Percentiles rank a stretch among this genome's conserved stretches.
Conservation (phyloP, 805 yeast genomes). For the Yarrowia osloensis region DNA sequence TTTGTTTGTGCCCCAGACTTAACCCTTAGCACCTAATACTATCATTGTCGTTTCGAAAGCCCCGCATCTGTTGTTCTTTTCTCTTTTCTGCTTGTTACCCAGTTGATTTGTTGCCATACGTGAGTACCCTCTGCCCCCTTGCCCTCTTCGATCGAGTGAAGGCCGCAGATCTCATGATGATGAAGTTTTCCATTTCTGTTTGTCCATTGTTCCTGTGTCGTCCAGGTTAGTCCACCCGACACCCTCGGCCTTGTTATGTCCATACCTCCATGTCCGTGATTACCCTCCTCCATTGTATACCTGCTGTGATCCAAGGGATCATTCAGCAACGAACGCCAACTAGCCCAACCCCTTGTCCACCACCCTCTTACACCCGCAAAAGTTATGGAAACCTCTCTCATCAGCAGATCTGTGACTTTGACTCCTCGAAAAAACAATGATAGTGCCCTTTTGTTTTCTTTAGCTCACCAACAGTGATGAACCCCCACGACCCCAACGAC, state of each 20-base stretch:
- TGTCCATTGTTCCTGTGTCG: not conserved
- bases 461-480: conserved; percentile 22
- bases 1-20: not conserved
- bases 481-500: not conserved
- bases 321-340: too few relatives aligned
- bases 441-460: not conserved
- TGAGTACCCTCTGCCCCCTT: not conserved
- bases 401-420: conserved; percentile 12
- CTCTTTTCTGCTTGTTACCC: not conserved
- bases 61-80: not conserved
- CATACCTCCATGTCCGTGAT: not conserved
- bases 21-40: conserved; percentile 21
- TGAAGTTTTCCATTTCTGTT: not conserved
- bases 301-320: too few relatives aligned
- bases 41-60: conserved; percentile 6
- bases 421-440: not conserved
- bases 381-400: conserved; percentile 10
- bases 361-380: too few relatives aligned
- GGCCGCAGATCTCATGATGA: conserved; percentile 10
- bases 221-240: too few relatives aligned
- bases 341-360: too few relatives aligned
- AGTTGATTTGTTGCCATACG: not conserved
- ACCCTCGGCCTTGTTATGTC: too few relatives aligned
- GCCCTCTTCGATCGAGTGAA: not conserved
- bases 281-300: not conserved